Base-by-base conservation (phyloP, 805 yeast genomes). In the Kuraishia piskuri region DNA sequence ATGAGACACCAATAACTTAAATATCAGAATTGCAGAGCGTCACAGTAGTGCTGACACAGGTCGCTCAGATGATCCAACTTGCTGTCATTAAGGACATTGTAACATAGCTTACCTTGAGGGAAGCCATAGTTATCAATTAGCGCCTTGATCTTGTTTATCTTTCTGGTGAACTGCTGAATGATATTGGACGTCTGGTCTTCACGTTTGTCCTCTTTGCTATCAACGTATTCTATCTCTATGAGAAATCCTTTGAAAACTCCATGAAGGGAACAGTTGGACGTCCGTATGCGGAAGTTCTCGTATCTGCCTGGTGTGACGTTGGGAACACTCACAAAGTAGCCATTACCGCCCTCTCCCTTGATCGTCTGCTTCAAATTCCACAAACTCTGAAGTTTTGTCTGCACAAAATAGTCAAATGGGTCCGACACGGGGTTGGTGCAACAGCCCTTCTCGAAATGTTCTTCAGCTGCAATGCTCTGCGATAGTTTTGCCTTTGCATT, bases 271-370 rank as follows among this genome's bases (percentile, higher is more conserved):
- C 88, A 80, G 62, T 88, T 88, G 47, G 88, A 83, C 0, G 90
- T 78, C 45, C 89, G 70, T 2, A 88, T 69, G 8, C 71, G 68
- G 59, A 83, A 73, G 45, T 70, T 73, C 17, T 84, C 85, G 49
- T 69, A 65, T 20, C 51, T 54, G 14, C 49, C 50, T 21, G 63
- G 63, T 14, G 59, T 63, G 4, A 54, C 56, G 46, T 59, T 58
- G 1, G 65, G 62, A 24, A 66, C 64, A 36, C 74, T 77, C 2
- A 86, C 61, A 56, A 79, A 78, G 61, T 84, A 88, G 4, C 80
- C 78, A 52, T 77, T 76, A 0, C 96, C 96, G 9, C 86, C 85
- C 56, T 86, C 91, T 1, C 92, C 94, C 60, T 80, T 78, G 50
- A 87, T 76, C 9, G 78, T 72, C 64, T 88, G 96, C 56, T 88